phyloP scores from a whole-genome alignment of 352 stramenopile genomes.

The Phytophthora melonis region DNA sequence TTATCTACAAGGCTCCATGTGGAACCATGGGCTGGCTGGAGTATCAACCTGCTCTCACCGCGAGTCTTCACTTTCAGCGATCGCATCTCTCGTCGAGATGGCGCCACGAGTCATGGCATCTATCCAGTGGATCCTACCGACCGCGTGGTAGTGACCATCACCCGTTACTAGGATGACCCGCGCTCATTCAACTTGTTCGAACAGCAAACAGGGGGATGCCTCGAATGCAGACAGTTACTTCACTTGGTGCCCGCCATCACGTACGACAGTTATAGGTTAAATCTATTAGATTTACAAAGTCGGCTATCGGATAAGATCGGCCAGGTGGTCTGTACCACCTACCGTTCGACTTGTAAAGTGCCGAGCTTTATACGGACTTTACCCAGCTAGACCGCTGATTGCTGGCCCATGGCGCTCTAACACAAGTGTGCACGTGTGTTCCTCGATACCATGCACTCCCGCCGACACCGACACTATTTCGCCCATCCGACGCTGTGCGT shows the following conservation, averaged over 20 bases:
- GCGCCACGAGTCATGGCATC: too few relatives aligned
- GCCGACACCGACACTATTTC: background rate
- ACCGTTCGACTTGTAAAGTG: background rate
- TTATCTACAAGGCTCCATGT: too few relatives aligned
- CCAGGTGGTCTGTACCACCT: background rate
- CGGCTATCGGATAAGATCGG: background rate
- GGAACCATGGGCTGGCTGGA: too few relatives aligned
- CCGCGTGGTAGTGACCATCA: background rate
- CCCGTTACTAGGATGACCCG: background rate
- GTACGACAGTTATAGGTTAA: too few relatives aligned
- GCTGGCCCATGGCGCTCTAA: background rate
- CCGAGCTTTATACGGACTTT: background rate
- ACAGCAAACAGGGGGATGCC: background rate
- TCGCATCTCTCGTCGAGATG: too few relatives aligned
- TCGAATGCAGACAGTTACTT: background rate
- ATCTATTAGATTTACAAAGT: background rate
- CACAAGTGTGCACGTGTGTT: background rate
- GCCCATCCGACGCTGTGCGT: background rate
- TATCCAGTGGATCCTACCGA: background rate
- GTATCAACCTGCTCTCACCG: too few relatives aligned
- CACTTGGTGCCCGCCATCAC: constrained; percentile 1
- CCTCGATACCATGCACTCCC: background rate
- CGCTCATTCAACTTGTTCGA: background rate
- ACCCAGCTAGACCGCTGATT: background rate
- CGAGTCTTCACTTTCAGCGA: too few relatives aligned